These are phyloP conservation scores for Phaseolus lunatus DNA, from an alignment of 306 rosid genomes.

Conservation along the genomic window DNA sequence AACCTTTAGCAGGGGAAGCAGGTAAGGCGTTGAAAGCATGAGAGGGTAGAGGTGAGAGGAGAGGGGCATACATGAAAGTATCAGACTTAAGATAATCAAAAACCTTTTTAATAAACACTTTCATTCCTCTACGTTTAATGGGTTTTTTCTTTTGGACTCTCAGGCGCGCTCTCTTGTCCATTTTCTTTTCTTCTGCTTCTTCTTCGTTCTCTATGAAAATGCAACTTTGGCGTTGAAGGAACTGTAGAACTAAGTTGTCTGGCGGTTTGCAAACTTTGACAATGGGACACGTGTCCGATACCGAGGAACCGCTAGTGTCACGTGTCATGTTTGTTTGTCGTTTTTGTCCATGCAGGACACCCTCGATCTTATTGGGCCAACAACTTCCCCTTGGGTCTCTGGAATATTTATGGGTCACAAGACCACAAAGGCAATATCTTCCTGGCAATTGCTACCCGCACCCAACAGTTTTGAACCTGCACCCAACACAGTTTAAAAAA, in stretches of 20 bases:
- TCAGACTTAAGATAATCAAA: constrained; percentile 65
- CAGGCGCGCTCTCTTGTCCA: constrained; percentile 48
- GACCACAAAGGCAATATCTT: too few relatives aligned
- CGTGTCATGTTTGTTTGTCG: constrained; percentile 38
- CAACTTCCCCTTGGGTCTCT: too few relatives aligned
- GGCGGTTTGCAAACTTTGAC: constrained; percentile 49
- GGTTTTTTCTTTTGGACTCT: constrained; percentile 50
- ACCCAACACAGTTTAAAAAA: too few relatives aligned
- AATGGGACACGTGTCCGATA: constrained; percentile 44
- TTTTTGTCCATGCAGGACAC: neutral
- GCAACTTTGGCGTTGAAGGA: neutral
- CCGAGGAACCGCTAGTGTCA: constrained; percentile 9
- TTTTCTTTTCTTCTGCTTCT: constrained; percentile 43
- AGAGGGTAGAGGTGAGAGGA: constrained; percentile 48
- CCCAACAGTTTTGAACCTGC: too few relatives aligned
- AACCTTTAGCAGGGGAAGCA: constrained; percentile 43
- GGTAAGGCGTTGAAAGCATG: constrained; percentile 12
- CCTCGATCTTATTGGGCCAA: neutral
- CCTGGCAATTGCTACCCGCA: too few relatives aligned
- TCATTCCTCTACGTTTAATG: constrained; percentile 49
- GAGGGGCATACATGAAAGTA: constrained; percentile 70
- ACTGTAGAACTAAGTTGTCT: neutral
- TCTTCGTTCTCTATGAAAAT: constrained; percentile 33
- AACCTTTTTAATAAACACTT: constrained; percentile 50
- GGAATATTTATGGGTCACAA: too few relatives aligned